A percentile compares a stretch with the other conserved stretches of the same genome.
These are phyloP conservation scores for Ilex paraguariensis DNA, from an alignment of 305 asterid genomes.

Conservation along the genomic window DNA sequence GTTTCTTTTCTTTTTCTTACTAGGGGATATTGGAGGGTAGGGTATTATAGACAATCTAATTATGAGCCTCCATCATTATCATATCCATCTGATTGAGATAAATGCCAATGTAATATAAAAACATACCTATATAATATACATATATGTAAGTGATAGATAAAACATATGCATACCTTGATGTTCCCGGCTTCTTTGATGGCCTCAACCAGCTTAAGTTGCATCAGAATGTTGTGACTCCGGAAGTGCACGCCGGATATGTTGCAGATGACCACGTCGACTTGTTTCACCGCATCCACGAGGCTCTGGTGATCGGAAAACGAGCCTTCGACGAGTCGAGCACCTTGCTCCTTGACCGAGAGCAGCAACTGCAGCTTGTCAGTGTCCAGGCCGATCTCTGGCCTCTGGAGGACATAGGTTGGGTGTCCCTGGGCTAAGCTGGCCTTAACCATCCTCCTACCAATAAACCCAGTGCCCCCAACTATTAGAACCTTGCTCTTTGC, in stretches of 20 bases:
- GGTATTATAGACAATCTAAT: too few relatives aligned
- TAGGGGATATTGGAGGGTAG: too few relatives aligned
- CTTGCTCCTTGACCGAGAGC: conserved; percentile 11
- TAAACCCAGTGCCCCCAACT: conserved; percentile 14
- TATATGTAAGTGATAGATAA: too few relatives aligned
- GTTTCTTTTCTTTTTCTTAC: too few relatives aligned
- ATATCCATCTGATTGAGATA: too few relatives aligned
- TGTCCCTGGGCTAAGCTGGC: conserved; percentile 15
- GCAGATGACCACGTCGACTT: conserved; percentile 12
- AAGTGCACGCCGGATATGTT: conserved; percentile 9
- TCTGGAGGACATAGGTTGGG: conserved; percentile 10
- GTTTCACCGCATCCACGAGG: conserved; percentile 11
- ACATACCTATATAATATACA: too few relatives aligned
- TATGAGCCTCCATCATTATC: too few relatives aligned
- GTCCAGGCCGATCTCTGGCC: conserved; percentile 11
- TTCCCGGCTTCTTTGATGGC: conserved; percentile 7
- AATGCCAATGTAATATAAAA: too few relatives aligned
- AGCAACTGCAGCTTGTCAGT: conserved; percentile 8
- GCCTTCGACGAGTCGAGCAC: conserved; percentile 8
- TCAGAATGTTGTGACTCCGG: conserved; percentile 9
- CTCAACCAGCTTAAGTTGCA: conserved; percentile 13
- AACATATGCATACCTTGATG: background rate
- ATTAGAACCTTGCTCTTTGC: conserved; percentile 13
- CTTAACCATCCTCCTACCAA: conserved; percentile 11
- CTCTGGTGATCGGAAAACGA: conserved; percentile 10